These are phyloP conservation scores for Gracilariopsis chorda DNA, from an alignment of 23 red algal species.

Conservation along the genomic window DNA sequence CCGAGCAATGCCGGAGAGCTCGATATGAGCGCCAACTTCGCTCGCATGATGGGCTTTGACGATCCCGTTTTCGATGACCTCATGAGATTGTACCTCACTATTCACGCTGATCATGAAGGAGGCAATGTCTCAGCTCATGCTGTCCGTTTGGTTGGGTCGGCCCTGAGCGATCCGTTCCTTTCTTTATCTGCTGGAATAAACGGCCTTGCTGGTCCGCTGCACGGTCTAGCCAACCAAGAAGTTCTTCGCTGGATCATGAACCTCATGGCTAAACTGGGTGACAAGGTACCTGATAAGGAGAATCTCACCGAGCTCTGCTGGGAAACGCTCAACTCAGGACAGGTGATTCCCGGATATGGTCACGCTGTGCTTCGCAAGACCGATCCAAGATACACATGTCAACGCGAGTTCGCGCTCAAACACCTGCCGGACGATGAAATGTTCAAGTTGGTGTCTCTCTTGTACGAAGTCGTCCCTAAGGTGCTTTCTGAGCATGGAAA, in stretches of 20 bases:
- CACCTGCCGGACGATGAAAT: constrained; percentile 88
- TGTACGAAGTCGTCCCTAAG: constrained; percentile 95
- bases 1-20: constrained; percentile 57
- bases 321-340: constrained; percentile 89
- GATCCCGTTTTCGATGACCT: constrained; percentile 84
- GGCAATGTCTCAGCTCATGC: constrained; percentile 96
- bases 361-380: constrained; percentile 95
- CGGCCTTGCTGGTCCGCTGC: constrained; percentile 92
- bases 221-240: constrained; percentile 97
- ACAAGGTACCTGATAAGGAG: constrained; percentile 58
- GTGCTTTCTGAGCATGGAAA: constrained; percentile 91
- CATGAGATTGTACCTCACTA: constrained; percentile 94
- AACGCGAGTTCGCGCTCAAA: constrained; percentile 96
- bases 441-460: constrained; percentile 88
- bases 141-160: constrained; percentile 91
- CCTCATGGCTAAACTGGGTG: constrained; percentile 65
- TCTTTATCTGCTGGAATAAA: constrained; percentile 87
- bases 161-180: constrained; percentile 86
- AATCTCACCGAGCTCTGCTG: constrained; percentile 87
- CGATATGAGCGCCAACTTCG: constrained; percentile 81
- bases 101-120: constrained; percentile 98
- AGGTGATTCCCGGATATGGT: constrained; percentile 97
- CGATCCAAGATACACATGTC: constrained; percentile 92
- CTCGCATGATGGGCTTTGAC: constrained; percentile 91
- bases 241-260: constrained; percentile 85